phyloP scores from a whole-genome alignment of 2,329 filamentous ascomycete species.

The Arachnopeziza araneosa region DNA sequence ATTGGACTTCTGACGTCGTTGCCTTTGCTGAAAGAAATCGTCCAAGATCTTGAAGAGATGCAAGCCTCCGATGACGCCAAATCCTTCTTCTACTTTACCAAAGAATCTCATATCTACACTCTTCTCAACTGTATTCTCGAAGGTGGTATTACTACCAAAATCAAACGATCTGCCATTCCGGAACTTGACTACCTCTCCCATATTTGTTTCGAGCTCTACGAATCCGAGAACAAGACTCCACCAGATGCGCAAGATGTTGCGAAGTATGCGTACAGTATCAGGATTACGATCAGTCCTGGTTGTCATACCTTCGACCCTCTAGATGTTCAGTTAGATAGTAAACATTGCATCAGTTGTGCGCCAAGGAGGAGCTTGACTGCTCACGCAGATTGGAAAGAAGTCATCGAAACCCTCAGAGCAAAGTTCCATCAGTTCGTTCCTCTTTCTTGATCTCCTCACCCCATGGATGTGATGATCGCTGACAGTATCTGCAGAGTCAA shows the following conservation, averaged over 20 bases:
- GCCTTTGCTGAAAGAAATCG: constrained; percentile 87
- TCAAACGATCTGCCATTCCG: constrained; percentile 88
- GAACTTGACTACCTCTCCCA: constrained; percentile 97
- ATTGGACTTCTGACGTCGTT: constrained; percentile 92
- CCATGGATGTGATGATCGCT: background rate
- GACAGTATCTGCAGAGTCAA: constrained; percentile 26
- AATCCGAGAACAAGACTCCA: constrained; percentile 65
- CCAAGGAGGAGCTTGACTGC: constrained; percentile 84
- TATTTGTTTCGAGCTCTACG: constrained; percentile 97
- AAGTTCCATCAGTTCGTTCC: constrained; percentile 83
- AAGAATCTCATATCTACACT: constrained; percentile 98
- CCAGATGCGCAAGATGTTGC: constrained; percentile 25
- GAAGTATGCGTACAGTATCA: constrained; percentile 84
- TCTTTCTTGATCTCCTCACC: background rate
- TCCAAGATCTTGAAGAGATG: constrained; percentile 93
- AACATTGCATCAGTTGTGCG: constrained; percentile 92
- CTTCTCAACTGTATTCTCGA: constrained; percentile 96
- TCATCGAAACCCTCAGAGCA: constrained; percentile 90
- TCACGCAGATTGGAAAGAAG: constrained; percentile 91
- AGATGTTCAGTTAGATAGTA: constrained; percentile 92
- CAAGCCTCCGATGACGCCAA: constrained; percentile 92
- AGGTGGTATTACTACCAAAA: constrained; percentile 94
- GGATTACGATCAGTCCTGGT: constrained; percentile 90
- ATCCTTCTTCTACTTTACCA: constrained; percentile 98
- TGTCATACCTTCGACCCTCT: constrained; percentile 96